Base-by-base conservation (phyloP, 352 stramenopile species). In the Hyaloperonospora arabidopsidis region DNA sequence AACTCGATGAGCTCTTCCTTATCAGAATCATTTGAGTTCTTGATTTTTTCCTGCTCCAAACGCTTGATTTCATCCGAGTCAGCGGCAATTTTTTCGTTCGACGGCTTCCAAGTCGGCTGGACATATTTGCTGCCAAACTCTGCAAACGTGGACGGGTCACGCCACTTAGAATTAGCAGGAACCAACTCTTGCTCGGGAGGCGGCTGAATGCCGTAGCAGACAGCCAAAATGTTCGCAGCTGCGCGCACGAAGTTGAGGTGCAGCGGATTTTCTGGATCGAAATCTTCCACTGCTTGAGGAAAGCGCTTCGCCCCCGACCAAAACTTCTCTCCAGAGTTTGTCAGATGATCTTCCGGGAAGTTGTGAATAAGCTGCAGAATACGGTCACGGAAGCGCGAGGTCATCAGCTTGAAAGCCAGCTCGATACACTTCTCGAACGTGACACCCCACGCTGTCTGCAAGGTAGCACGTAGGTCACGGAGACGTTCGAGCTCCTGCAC, bases 351-450 rank as follows among this genome's bases (percentile, higher is more conserved):
- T 56, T 90, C 82, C 5, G 79, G 79, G 52, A 91, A 91, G 47
- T 90, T 89, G 62, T 86, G 74, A 46, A 88, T 84, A 12, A 92
- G 71, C 53, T 96, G 84, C 45, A 95, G 54, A 54, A 97, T 94
- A 40, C 81, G 80, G 58, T 97, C 89, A 48, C 89, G 83, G 69
- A 96, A 96, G 6, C 73, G 68, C 23, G 70, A 72, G 23, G 81
- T 86, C 70, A 97, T 83, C 6, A 91, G 59, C 2, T 83, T 72
- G 23, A 86, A 80, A 1, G 87, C 81, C 43, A 87, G 44, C 36
- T 75, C 63, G 47, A 87, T 69, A 59, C 84, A 92, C 49, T 74
- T 80, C 12, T 87, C 78, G 45, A 92, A 89, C 13, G 73, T 86
- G 45, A 84, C 72, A 8, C 51, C 60, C 5, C 65, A 67, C 10